Base-by-base conservation (phyloP, 2,329 filamentous ascomycete genomes). In the Fusarium sp. region DNA sequence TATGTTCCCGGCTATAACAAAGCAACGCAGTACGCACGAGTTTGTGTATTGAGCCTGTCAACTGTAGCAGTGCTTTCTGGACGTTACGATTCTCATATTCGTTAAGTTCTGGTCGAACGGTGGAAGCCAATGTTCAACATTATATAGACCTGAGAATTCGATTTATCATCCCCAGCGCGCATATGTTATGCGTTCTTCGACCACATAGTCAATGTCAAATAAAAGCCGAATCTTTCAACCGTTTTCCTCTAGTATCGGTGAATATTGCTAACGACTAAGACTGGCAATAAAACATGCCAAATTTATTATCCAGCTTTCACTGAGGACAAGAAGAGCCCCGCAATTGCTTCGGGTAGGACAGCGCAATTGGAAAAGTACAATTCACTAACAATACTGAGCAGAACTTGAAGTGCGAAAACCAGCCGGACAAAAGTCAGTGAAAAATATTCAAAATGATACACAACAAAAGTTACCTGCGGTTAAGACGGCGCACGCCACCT, bases 131-230 rank as follows among this genome's bases (percentile, higher is more conserved):
- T 18, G 7, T 11, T 40, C 22, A 32, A 4, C 13, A 46, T 8
- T 9, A 56, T 34, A 32, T n/a, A 34, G 49, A 40, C 46, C 18
- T 24, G 18, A 5, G 20, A 12, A 37, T 37, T 22, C 25, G 32
- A 27, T 22, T 16, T 16, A 14, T 11, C 4, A 22, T 34, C 11
- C 10, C 22, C 22, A 37, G 22, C 20, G 4, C 29, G 12, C 32
- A 20, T 27, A 32, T 30, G 3, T 25, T 16, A 25, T 47, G 34
- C 20, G 22, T 24, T 37, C 29, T 24, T 41, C 6, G 46, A 27
- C n/a, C 32, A 49, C 11, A 48, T 61, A 57, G 57, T 34, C 58
- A 48, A 30, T 34, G 42, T 45, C 44, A 61, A 68, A 68, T 65
- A 52, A 61, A 71, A 34, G 45, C 7, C 37, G 44, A 42, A 34